phyloP scores from a whole-genome alignment of 139 green algal genomes.

The Volvox reticuliferus region DNA sequence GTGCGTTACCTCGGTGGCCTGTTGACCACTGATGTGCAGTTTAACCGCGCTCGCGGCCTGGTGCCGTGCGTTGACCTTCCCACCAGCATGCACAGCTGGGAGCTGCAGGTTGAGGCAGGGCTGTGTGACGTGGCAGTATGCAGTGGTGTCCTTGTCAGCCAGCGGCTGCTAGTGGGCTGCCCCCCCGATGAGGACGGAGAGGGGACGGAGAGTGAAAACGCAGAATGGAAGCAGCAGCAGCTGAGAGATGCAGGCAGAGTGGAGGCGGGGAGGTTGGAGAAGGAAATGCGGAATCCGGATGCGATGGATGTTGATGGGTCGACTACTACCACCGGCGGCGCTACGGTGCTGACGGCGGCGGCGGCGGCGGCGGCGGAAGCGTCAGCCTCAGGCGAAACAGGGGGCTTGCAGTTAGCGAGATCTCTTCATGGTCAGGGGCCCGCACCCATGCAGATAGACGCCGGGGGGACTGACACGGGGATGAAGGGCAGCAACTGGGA shows the following conservation, averaged over 20 bases:
- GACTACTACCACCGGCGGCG: too few relatives aligned
- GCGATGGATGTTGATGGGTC: conserved; percentile 15
- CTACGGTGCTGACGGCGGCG: not conserved
- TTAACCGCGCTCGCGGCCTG: conserved; percentile 17
- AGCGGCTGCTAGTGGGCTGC: conserved; percentile 44
- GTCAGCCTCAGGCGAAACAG: not conserved
- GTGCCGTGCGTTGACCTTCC: conserved; percentile 40
- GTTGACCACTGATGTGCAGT: conserved; percentile 1
- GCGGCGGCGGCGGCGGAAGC: not conserved
- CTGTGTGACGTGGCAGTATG: conserved; percentile 48
- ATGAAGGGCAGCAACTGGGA: not conserved
- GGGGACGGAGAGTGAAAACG: not conserved
- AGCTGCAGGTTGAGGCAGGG: conserved; percentile 37
- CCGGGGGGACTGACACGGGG: not conserved
- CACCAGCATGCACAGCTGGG: not conserved
- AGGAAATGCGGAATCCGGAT: not conserved
- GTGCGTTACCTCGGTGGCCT: conserved; percentile 25
- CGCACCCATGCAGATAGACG: conserved; percentile 3
- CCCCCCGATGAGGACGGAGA: not conserved
- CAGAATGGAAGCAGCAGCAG: not conserved
- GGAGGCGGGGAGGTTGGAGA: not conserved
- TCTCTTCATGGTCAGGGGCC: not conserved
- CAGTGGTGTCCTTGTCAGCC: conserved; percentile 43
- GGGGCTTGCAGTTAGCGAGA: not conserved
- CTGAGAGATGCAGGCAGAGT: not conserved